Evolutionary conservation across 2,329 filamentous ascomycete genomes (phyloP).

Genomic region (Arthrinium puccinioides): DNA sequence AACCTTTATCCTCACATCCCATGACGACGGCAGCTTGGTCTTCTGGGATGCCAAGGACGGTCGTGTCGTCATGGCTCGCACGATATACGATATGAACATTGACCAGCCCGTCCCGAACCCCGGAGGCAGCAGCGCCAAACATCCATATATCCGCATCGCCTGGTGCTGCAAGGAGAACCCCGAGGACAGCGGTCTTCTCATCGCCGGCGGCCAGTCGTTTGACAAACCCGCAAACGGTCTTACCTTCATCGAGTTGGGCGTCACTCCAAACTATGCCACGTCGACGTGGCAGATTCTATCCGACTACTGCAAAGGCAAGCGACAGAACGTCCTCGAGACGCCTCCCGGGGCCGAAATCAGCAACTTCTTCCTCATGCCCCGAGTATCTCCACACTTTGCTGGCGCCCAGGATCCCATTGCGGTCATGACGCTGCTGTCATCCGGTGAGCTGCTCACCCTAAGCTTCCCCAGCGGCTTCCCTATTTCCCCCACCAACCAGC

Average conservation of each 20-base stretch:
- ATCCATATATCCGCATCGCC: conserved; percentile 69
- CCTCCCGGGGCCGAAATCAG: conserved; percentile 71
- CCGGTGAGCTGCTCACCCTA: conserved; percentile 81
- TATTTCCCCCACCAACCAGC: conserved; percentile 85
- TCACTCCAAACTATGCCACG: conserved; percentile 85
- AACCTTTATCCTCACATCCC: conserved; percentile 77
- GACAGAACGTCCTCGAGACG: conserved; percentile 62
- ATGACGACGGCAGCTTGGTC: conserved; percentile 86
- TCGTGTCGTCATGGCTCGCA: conserved; percentile 74
- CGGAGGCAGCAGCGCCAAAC: conserved; percentile 52
- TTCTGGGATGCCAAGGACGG: conserved; percentile 94
- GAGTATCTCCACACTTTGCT: conserved; percentile 74
- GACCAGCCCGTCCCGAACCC: conserved; percentile 54
- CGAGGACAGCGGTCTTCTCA: conserved; percentile 82
- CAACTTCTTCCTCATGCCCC: conserved; percentile 78
- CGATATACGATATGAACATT: conserved; percentile 65
- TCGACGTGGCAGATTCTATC: conserved; percentile 80
- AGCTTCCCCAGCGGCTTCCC: conserved; percentile 89
- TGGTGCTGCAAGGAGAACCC: conserved; percentile 96
- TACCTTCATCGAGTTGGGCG: conserved; percentile 82
- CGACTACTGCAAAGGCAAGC: conserved; percentile 73
- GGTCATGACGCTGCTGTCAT: conserved; percentile 69
- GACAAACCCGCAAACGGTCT: conserved; percentile 66
- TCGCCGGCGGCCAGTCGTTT: conserved; percentile 71
- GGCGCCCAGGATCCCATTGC: conserved; percentile 89